Percentiles rank a stretch among this genome's conserved stretches.
phyloP scores from a whole-genome alignment of 2,329 filamentous ascomycete species.

The Colletotrichum trifolii region DNA sequence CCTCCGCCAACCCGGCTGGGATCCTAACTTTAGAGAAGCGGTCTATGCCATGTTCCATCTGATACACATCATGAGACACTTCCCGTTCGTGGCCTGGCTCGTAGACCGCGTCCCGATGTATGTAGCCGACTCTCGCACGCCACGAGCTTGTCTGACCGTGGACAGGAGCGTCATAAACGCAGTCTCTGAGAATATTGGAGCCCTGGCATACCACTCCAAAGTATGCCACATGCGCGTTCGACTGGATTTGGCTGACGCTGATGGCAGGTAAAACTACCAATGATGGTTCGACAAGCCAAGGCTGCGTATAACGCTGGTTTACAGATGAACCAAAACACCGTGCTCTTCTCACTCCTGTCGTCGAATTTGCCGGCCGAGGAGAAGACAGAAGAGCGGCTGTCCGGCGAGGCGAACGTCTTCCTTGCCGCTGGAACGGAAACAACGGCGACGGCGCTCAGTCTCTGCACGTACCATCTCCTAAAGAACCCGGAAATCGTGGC shows the following conservation, averaged over 20 bases:
- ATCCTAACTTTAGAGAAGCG: slow-evolving; percentile 44
- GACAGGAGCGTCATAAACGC: too few relatives aligned
- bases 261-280: too few relatives aligned
- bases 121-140: too few relatives aligned
- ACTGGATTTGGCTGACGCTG: too few relatives aligned
- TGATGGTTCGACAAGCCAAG: neutral
- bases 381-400: slow-evolving; percentile 46
- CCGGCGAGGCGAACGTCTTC: slow-evolving; percentile 51
- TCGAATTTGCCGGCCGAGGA: slow-evolving; percentile 49
- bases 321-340: slow-evolving; percentile 23
- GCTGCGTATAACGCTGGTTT: neutral
- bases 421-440: slow-evolving; percentile 53
- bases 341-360: slow-evolving; percentile 40
- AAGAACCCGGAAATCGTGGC: slow-evolving; percentile 36
- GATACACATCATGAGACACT: slow-evolving; percentile 6
- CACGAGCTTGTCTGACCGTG: too few relatives aligned
- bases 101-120: neutral
- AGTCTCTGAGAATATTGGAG: too few relatives aligned
- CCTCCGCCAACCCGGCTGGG: slow-evolving; percentile 45
- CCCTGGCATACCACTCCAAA: too few relatives aligned
- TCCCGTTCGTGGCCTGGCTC: slow-evolving; percentile 1
- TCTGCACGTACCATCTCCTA: slow-evolving; percentile 43
- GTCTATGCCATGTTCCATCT: neutral
- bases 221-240: too few relatives aligned
- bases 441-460: slow-evolving; percentile 36